These are phyloP conservation scores for Hura crepitans DNA, from an alignment of 441 rosid genomes.

Conservation along the genomic window DNA sequence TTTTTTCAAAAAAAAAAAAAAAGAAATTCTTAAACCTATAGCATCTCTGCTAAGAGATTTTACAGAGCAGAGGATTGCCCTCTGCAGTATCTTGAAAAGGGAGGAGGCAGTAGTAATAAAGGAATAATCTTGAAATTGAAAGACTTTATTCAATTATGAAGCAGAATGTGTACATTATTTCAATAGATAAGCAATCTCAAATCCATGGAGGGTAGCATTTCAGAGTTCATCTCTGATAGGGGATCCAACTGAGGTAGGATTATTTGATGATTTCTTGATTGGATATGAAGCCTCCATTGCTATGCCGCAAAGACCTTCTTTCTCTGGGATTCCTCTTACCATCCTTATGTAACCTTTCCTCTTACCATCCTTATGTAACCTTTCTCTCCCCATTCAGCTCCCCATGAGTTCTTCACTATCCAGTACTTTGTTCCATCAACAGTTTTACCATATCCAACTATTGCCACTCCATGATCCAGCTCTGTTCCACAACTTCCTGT, in stretches of 20 bases:
- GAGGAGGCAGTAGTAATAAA: constrained; percentile 40
- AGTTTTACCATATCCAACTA: constrained; percentile 77
- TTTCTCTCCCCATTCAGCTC: constrained; percentile 83
- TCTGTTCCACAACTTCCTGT: constrained; percentile 67
- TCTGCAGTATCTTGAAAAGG: constrained; percentile 77
- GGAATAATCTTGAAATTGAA: neutral
- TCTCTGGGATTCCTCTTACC: constrained; percentile 49
- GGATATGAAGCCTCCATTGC: constrained; percentile 90
- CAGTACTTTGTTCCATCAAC: constrained; percentile 69
- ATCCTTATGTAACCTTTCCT: constrained; percentile 81
- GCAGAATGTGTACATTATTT: neutral
- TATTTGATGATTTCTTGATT: constrained; percentile 51
- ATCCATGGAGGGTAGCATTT: constrained; percentile 1
- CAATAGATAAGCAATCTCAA: neutral
- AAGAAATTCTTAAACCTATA: no score
- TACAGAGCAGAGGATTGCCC: constrained; percentile 78
- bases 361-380: constrained; percentile 89
- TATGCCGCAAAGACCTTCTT: constrained; percentile 71
- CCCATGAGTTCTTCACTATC: constrained; percentile 93
- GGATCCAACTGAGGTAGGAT: constrained; percentile 34
- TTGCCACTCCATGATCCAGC: constrained; percentile 68
- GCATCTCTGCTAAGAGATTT: constrained; percentile 86
- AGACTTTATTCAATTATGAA: neutral
- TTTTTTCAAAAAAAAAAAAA: no score
- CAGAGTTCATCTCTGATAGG: constrained; percentile 69